phyloP scores from a whole-genome alignment of 2,329 filamentous ascomycete genomes.

The Paecilomyces formosus region DNA sequence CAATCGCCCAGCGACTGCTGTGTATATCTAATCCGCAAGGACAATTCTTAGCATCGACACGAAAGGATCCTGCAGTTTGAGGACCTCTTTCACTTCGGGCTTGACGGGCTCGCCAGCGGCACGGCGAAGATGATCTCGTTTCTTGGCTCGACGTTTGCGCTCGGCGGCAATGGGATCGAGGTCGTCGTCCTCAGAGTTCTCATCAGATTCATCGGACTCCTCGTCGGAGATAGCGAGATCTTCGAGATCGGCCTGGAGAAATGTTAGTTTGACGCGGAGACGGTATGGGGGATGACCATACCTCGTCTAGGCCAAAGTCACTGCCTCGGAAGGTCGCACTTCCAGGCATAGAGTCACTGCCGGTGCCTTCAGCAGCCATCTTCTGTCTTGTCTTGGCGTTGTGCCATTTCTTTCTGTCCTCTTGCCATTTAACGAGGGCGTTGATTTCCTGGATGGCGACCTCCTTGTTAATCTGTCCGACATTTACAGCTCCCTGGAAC shows the following conservation, averaged over 20 bases:
- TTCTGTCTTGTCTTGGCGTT: constrained; percentile 96
- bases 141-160: constrained; percentile 65
- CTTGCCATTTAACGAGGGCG: constrained; percentile 83
- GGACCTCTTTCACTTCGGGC: constrained; percentile 68
- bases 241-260: constrained; percentile 59
- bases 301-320: constrained; percentile 84
- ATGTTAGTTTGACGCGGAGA: not conserved
- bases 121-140: constrained; percentile 70
- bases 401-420: constrained; percentile 95
- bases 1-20: not conserved
- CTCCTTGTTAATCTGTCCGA: constrained; percentile 60
- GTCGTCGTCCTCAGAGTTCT: constrained; percentile 68
- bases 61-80: constrained; percentile 74
- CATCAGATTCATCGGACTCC: constrained; percentile 55
- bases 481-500: constrained; percentile 69
- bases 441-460: constrained; percentile 76
- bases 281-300: constrained; percentile 26
- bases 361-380: constrained; percentile 78
- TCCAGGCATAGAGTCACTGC: constrained; percentile 44
- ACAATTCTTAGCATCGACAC: constrained; percentile 74
- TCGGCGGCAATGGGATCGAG: constrained; percentile 84
- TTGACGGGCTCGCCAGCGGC: constrained; percentile 79
- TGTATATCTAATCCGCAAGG: constrained; percentile 58
- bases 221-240: constrained; percentile 77
- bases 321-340: constrained; percentile 60